A percentile compares a stretch with the other conserved stretches of the same genome.
Conservation (phyloP, 2,329 filamentous ascomycete species). For the Helicocarpus griseus region DNA sequence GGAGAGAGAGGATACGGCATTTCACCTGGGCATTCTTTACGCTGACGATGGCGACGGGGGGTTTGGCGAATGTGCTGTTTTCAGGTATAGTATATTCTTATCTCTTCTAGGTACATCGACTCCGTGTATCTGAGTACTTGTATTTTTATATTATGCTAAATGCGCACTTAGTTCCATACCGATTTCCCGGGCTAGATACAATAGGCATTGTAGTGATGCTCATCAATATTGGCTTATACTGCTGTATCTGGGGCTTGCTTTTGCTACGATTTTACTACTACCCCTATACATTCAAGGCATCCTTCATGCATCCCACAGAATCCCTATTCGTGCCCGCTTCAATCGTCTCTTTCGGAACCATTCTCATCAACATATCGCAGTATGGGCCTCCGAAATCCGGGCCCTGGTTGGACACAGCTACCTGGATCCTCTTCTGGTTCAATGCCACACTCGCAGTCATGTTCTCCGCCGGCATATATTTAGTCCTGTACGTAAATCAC, state of each 20-base stretch:
- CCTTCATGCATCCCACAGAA: constrained; percentile 68
- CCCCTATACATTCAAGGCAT: constrained; percentile 60
- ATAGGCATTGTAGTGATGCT: constrained; percentile 54
- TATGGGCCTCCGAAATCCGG: constrained; percentile 58
- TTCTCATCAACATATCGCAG: constrained; percentile 68
- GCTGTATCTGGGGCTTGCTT: constrained; percentile 55
- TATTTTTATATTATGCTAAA: constrained; percentile 7
- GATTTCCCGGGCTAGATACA: constrained; percentile 46
- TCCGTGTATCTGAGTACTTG: neutral
- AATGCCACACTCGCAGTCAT: constrained; percentile 59
- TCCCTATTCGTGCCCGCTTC: constrained; percentile 65
- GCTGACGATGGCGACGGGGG: constrained; percentile 53
- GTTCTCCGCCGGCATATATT: constrained; percentile 61
- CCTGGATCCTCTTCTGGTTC: constrained; percentile 65
- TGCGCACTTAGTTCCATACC: constrained; percentile 39
- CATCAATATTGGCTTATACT: constrained; percentile 54
- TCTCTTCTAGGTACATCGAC: neutral
- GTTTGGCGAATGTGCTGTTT: constrained; percentile 51
- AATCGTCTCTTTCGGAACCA: constrained; percentile 60
- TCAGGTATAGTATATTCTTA: constrained; percentile 36
- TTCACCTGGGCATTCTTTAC: constrained; percentile 76
- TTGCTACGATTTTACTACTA: constrained; percentile 58
- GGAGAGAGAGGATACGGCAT: constrained; percentile 49
- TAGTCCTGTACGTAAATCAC: constrained; percentile 50
- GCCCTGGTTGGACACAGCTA: constrained; percentile 50